Evolutionary conservation across 768 basidiomycete species (phyloP), one percentile per base, ranked within the genome.

Genomic region (Leucosporidium yakuticum): DNA sequence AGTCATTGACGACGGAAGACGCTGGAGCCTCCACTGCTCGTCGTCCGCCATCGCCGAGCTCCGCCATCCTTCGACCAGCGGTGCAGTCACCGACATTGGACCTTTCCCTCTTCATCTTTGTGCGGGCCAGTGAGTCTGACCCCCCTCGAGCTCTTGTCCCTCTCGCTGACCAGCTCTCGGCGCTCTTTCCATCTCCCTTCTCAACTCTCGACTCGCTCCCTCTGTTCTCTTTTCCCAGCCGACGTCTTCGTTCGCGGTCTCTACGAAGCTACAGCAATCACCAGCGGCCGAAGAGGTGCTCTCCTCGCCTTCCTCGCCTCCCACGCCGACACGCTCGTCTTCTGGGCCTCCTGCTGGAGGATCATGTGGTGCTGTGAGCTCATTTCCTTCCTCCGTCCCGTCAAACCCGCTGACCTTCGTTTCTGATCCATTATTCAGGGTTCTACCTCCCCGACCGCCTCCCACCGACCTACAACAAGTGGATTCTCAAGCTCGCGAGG

Each of bases 81-180:
- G 34, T 36, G 23, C 57, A 60, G 25, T 60, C 59, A 12, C 59
- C 68, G 0, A 74, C 74, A 4, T 68, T 75, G 51, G 71, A 73
- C 57, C 34, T 75, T 23, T 73, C 74, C 7, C 66, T 75, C 21
- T 73, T 75, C 50, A n/a, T 73, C 48, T 60, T 73, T 36, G 72
- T 75, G 0, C 62, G 74, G 3, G 74, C 69, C 0, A 49, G 60
- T 61, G 17, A 21, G 60, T 32, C 17, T 23, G 2, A 8, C 2
- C 6, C 3, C 39, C 17, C 39, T 15, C 3, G 2, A 15, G 39
- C 39, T 44, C 39, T 8, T 15, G 8, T 15, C 2, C 3, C 14
- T 3, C 6, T 44, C 14, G 39, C 39, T 51, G 51, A 27, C n/a
- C 51, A 20, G n/a, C 48, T 50, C 21, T n/a, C n/a, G n/a, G n/a